Evolutionary conservation across 1,139 yeast genomes (phyloP), one percentile per base, ranked within the genome.

Genomic region (Eremothecium cymbalariae): DNA sequence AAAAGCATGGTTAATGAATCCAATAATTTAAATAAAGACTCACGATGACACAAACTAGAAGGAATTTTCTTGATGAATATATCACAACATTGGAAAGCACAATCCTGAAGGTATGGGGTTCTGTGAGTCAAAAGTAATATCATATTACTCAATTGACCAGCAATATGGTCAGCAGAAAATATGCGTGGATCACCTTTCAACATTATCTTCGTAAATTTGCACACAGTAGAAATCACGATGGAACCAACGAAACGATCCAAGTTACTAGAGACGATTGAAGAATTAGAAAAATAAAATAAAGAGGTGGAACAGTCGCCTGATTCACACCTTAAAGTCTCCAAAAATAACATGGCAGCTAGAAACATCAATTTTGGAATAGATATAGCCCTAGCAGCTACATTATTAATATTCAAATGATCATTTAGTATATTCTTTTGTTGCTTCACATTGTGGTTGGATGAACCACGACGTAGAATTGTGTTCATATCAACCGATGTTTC

Each of bases 401-500:
- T 46, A 36, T 55, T 60, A 1, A 57, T 37, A 23, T 56, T 51
- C 2, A 61, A 47, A 21, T 54, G 51, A 12, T 54, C 55, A 16
- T 57, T 41, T 25, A 60, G 50, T n/a, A 73, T 68, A 33, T 71
- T 78, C 43, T 74, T 76, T 55, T 85, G 95, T 40, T 78, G 75
- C 55, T 78, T 82, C 31, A 82, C 79, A 41, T 83, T 83, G 41
- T 77, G 79, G 51, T 81, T 81, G 0, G 95, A 81, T 0, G 95
- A 79, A 4, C 95, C 95, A 45, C 97, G 72, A 54, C 95, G 75
- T 41, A 93, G 68, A 23, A 93, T 86, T 2, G 95, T 82, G 54
- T 90, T 90, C 62, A 90, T 70, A 50, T 93, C 97, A 45, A 90
- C 69, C 3, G 95, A 85, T 18, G 94, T 83, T 55, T 90, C 98